Evolutionary conservation across 768 basidiomycete species (phyloP).

Genomic region (Stropharia rugosoannulata): DNA sequence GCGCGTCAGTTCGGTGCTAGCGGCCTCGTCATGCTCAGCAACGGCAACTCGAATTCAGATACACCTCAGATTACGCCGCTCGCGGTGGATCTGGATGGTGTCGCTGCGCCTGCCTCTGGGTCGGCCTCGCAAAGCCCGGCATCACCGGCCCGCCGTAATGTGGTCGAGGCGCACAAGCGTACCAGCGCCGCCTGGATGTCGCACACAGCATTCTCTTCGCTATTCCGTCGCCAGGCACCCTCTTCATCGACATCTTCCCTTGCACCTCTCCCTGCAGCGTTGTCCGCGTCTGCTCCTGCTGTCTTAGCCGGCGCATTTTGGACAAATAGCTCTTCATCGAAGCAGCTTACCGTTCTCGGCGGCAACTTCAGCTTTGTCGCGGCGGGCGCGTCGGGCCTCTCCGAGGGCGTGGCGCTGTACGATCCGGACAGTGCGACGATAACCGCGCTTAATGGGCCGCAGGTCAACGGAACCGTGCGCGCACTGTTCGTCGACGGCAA

Average conservation of each 20-base stretch:
- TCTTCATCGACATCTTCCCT: slow-evolving; percentile 29
- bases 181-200: slow-evolving; percentile 42
- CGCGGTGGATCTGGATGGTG: slow-evolving; percentile 49
- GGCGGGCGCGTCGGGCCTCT: slow-evolving; percentile 34
- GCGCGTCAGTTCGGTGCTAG: slow-evolving; percentile 68
- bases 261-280: slow-evolving; percentile 52
- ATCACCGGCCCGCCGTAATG: slow-evolving; percentile 13
- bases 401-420: slow-evolving; percentile 71
- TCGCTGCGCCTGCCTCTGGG: slow-evolving; percentile 21
- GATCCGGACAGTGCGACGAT: slow-evolving; percentile 50
- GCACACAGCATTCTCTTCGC: slow-evolving; percentile 37
- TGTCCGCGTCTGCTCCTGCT: slow-evolving; percentile 68
- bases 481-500: slow-evolving; percentile 72
- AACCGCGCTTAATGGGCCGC: slow-evolving; percentile 55
- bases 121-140: slow-evolving; percentile 26
- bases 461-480: slow-evolving; percentile 74
- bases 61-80: slow-evolving; percentile 65
- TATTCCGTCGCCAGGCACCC: slow-evolving; percentile 50
- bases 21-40: slow-evolving; percentile 79
- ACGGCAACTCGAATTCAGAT: slow-evolving; percentile 46
- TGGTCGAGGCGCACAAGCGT: slow-evolving; percentile 12
- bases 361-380: slow-evolving; percentile 80
- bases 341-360: slow-evolving; percentile 75
- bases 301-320: slow-evolving; percentile 88
- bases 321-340: slow-evolving; percentile 71